Evolutionary conservation across 2,329 filamentous ascomycete species (phyloP).

Genomic region (Epichloe glyceriae): DNA sequence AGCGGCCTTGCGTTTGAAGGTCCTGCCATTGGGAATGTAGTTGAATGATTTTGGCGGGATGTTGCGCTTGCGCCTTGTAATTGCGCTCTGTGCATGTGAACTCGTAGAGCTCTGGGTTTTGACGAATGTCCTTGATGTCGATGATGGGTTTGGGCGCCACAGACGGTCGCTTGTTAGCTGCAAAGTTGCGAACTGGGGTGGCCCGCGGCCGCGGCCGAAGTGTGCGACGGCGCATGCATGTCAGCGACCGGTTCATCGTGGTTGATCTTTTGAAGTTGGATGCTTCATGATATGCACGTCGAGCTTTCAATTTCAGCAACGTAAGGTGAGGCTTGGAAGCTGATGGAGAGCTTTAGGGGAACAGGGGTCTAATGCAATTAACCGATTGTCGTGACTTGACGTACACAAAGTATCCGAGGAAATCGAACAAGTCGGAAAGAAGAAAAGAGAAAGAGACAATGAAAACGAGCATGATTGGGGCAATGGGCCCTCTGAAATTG

Average conservation of each 20-base stretch:
- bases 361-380: slow-evolving; percentile 5
- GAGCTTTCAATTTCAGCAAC: not conserved
- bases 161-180: slow-evolving; percentile 39
- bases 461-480: too few species aligned
- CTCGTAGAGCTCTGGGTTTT: slow-evolving; percentile 68
- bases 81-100: slow-evolving; percentile 78
- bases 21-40: slow-evolving; percentile 45
- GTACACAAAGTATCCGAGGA: too few species aligned
- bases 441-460: not conserved
- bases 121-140: slow-evolving; percentile 81
- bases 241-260: slow-evolving; percentile 20
- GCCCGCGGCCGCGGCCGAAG: not conserved
- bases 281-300: not conserved
- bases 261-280: slow-evolving; percentile 5
- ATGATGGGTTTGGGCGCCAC: slow-evolving; percentile 67
- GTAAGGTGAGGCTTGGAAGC: slow-evolving; percentile 6
- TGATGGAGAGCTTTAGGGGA: not conserved
- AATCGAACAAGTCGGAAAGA: not conserved
- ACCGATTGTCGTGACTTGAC: not conserved
- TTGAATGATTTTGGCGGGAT: slow-evolving; percentile 42
- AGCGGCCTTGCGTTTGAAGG: slow-evolving; percentile 47
- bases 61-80: slow-evolving; percentile 46
- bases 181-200: slow-evolving; percentile 11
- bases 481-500: too few species aligned
- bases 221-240: slow-evolving; percentile 14